Base-by-base conservation (phyloP, 2,329 filamentous ascomycete species). In the Botrytis medusae region DNA sequence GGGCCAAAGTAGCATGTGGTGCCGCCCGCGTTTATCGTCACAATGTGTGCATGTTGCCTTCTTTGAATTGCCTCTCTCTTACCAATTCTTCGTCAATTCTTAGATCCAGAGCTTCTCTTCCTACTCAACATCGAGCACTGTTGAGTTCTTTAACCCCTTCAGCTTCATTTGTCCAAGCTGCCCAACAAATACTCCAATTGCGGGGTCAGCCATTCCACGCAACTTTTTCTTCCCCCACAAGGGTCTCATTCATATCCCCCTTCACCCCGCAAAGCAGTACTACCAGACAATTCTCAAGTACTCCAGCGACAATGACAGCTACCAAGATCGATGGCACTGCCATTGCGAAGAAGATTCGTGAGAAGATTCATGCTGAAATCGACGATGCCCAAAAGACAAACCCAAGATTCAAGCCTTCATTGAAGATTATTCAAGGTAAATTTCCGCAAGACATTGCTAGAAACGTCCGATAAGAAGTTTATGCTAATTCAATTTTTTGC, bases 311-410 rank as follows among this genome's bases (percentile, higher is more conserved):
- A 81, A 98, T 98, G 95, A 89, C 90, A 79, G 95, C 94, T 78
- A 89, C 88, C 79, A 97, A 94, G 87, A 96, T 99, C 80, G 96
- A 99, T 86, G 96, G 96, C 86, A 97, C 92, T 73, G 94, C 93
- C 82, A 94, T 98, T 85, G 96, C 96, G 79, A 97, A 95, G 86
- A 88, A 86, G 82, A 97, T 98, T 82, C 92, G 96, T 75, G 93
- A 95, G 85, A 88, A 88, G 75, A 88, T 99, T 79, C 91, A 91
- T 79, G 85, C 85, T 64, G 91, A 98, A 83, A 97, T 99, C 83
- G 88, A 89, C 78, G 87, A 93, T 82, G 92, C 90, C 82, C 95
- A 98, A 84, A 88, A 89, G 84, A 83, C 86, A 75, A 98, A 98
- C 82, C 92, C 95, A 59, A 89, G 94, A 79, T 99, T 94, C 86